Evolutionary conservation across 2,329 filamentous ascomycete genomes (phyloP).

Genomic region (Macrophomina tecta): DNA sequence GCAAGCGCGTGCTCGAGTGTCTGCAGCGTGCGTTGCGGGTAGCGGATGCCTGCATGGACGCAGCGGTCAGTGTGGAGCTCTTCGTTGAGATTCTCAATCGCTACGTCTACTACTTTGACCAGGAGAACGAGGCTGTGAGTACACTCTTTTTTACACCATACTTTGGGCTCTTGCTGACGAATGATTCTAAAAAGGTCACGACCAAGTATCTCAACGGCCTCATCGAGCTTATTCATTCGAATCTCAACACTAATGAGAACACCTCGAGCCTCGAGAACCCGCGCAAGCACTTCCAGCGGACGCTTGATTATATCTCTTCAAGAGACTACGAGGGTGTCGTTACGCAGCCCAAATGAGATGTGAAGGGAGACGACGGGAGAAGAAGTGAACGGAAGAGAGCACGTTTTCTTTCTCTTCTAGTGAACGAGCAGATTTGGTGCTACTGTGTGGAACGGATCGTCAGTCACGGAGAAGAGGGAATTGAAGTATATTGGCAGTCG

Average conservation of each 20-base stretch:
- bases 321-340: conserved; percentile 94
- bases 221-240: conserved; percentile 97
- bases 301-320: conserved; percentile 88
- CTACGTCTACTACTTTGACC: conserved; percentile 99
- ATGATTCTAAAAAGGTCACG: conserved; percentile 64
- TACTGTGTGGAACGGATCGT: too few relatives aligned
- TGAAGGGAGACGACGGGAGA: too few relatives aligned
- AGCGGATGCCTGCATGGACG: conserved; percentile 99
- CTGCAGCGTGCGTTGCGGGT: conserved; percentile 93
- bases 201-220: conserved; percentile 98
- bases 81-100: conserved; percentile 98
- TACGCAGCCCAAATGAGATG: conserved; percentile 61
- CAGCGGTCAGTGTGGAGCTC: conserved; percentile 92
- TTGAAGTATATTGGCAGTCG: too few relatives aligned
- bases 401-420: too few relatives aligned
- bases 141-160: background rate
- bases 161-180: background rate
- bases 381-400: too few relatives aligned
- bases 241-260: conserved; percentile 85
- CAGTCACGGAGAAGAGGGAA: too few relatives aligned
- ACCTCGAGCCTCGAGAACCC: conserved; percentile 85
- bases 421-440: background rate
- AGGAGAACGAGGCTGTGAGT: conserved; percentile 91
- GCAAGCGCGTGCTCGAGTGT: conserved; percentile 95
- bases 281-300: conserved; percentile 91